These are phyloP conservation scores for Penicillium odoratum DNA, from an alignment of 495 filamentous ascomycete genomes.

Conservation along the genomic window DNA sequence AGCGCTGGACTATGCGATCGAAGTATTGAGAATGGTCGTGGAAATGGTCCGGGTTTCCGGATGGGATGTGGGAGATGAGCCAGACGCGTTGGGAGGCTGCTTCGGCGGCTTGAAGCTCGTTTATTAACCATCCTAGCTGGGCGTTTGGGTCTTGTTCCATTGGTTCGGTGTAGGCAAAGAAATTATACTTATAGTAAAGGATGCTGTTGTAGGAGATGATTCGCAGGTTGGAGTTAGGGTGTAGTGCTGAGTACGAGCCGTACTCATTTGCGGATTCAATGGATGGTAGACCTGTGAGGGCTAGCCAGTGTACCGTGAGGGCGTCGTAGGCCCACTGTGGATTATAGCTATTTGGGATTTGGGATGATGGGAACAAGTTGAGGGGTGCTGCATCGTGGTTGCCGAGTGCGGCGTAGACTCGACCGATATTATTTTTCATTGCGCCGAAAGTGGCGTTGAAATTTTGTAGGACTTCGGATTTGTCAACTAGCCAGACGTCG, in stretches of 20 bases:
- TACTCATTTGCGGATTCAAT: constrained; percentile 37
- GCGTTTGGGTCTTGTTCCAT: constrained; percentile 50
- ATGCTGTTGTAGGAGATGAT: constrained; percentile 60
- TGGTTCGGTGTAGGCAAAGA: constrained; percentile 49
- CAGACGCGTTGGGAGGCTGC: constrained; percentile 51
- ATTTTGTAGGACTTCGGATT: constrained; percentile 40
- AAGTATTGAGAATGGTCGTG: constrained; percentile 54
- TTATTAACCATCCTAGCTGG: constrained; percentile 51
- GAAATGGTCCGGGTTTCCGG: constrained; percentile 47
- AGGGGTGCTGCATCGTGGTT: constrained; percentile 57
- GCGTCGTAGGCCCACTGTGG: constrained; percentile 55
- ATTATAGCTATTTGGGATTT: constrained; percentile 29
- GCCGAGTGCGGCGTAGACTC: constrained; percentile 51
- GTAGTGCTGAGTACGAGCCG: constrained; percentile 50
- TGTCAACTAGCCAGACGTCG: constrained; percentile 30
- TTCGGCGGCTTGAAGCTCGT: constrained; percentile 52
- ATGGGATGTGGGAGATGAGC: constrained; percentile 55
- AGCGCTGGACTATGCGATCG: constrained; percentile 55
- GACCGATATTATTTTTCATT: constrained; percentile 31
- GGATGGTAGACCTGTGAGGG: constrained; percentile 42
- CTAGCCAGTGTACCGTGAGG: constrained; percentile 45
- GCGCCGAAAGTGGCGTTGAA: constrained; percentile 45
- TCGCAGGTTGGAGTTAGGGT: constrained; percentile 44
- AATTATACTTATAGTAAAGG: constrained; percentile 58
- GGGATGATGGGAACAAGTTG: constrained; percentile 48